A percentile compares a stretch with the other conserved stretches of the same genome.
Evolutionary conservation across 1,139 yeast species (phyloP).

Genomic region (Suhomyces wounanorum): DNA sequence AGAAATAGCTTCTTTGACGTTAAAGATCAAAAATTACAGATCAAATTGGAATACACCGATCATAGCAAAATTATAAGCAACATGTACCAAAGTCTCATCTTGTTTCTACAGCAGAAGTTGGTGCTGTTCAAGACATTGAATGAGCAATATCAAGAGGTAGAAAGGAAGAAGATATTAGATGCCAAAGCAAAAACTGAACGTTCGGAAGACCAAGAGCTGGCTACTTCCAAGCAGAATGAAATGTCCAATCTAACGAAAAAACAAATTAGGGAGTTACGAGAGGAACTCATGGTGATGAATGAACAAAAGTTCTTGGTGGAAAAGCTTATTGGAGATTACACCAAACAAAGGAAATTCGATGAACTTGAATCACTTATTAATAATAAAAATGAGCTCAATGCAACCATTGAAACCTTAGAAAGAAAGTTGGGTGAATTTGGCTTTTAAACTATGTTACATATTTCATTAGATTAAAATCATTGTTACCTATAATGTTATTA

Average conservation of each 20-base stretch:
- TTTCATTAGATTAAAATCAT: not conserved
- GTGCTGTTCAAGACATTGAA: slow-evolving; percentile 32
- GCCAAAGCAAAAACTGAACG: not conserved
- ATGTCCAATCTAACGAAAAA: slow-evolving; percentile 41
- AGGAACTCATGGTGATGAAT: slow-evolving; percentile 80
- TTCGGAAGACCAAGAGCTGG: not conserved
- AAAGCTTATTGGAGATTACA: slow-evolving; percentile 61
- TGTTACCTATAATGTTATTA: too few relatives aligned
- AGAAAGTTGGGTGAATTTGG: slow-evolving; percentile 65
- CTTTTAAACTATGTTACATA: slow-evolving; percentile 28
- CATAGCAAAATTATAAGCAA: slow-evolving; percentile 30
- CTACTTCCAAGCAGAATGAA: slow-evolving; percentile 4
- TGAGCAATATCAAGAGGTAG: slow-evolving; percentile 27
- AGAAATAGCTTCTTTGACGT: slow-evolving; percentile 25
- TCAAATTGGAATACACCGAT: slow-evolving; percentile 18
- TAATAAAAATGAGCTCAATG: slow-evolving; percentile 59
- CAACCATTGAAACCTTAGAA: slow-evolving; percentile 54
- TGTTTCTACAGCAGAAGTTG: slow-evolving; percentile 39
- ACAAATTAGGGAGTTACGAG: slow-evolving; percentile 63
- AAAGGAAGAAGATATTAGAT: slow-evolving; percentile 15
- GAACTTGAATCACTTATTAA: slow-evolving; percentile 64
- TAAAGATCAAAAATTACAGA: slow-evolving; percentile 18
- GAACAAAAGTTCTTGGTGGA: slow-evolving; percentile 79
- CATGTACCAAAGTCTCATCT: slow-evolving; percentile 36
- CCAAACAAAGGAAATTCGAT: slow-evolving; percentile 71